Evolutionary conservation across 2,329 filamentous ascomycete species (phyloP).

Genomic region (Alternaria triticimaculans): DNA sequence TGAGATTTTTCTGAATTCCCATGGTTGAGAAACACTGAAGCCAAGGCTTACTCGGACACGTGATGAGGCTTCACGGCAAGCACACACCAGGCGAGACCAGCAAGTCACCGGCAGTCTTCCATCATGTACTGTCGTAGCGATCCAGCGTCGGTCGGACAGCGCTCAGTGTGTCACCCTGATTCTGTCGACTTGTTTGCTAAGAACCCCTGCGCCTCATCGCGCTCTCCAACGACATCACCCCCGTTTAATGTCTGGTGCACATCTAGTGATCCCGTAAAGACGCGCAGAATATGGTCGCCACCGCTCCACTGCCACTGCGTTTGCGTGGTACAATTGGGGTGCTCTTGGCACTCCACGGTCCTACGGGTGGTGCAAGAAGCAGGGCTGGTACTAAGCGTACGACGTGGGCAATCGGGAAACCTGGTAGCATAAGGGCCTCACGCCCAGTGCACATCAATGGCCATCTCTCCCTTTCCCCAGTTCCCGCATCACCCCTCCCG

Average conservation of each 20-base stretch:
- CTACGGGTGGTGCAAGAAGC: constrained; percentile 7
- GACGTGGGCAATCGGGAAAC: not conserved
- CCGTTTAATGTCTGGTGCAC: not conserved
- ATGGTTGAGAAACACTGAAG: no score
- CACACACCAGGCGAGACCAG: not conserved
- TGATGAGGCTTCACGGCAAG: not conserved
- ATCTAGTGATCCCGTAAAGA: not conserved
- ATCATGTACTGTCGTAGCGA: not conserved
- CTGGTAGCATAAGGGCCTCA: not conserved
- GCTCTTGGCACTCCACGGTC: not conserved
- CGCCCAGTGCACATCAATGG: not conserved
- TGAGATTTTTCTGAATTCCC: no score
- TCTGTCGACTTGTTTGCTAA: constrained; percentile 13
- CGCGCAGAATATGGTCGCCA: constrained; percentile 6
- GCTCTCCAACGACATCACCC: not conserved
- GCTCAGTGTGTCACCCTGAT: not conserved
- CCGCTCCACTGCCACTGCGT: constrained; percentile 16
- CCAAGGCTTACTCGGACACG: no score
- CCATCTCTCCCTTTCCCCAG: not conserved
- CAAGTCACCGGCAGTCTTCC: not conserved
- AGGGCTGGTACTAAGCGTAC: not conserved
- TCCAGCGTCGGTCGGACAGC: not conserved
- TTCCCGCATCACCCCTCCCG: not conserved
- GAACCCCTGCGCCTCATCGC: not conserved
- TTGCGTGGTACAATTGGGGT: constrained; percentile 13